Percentiles rank a stretch among this genome's conserved stretches.
phyloP scores from a whole-genome alignment of 352 stramenopile genomes.

The Thalassiosira hispida region DNA sequence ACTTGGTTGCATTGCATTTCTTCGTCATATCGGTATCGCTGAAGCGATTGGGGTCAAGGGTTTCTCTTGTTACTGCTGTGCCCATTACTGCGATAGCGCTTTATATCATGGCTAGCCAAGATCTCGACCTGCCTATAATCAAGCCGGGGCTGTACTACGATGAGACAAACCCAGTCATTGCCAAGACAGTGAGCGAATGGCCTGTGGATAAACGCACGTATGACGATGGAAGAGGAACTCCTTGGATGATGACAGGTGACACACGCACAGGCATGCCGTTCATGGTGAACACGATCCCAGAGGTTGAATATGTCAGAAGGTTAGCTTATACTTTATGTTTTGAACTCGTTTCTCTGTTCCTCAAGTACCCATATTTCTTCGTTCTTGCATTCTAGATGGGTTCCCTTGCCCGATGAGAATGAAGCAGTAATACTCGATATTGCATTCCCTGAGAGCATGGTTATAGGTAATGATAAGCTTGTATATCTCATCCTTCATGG shows the following conservation, averaged over 20 bases:
- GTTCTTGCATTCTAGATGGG: slow-evolving; percentile 48
- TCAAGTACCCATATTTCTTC: background rate
- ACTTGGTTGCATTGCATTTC: slow-evolving; percentile 31
- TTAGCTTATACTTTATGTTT: background rate
- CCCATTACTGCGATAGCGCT: slow-evolving; percentile 31
- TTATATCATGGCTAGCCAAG: slow-evolving; percentile 39
- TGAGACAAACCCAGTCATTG: slow-evolving; percentile 56
- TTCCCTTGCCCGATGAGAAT: slow-evolving; percentile 53
- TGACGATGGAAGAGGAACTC: slow-evolving; percentile 56
- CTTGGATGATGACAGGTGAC: slow-evolving; percentile 81
- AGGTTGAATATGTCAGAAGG: slow-evolving; percentile 37
- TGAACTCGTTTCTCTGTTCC: background rate
- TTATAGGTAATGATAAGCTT: slow-evolving; percentile 50
- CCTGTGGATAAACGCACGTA: slow-evolving; percentile 62
- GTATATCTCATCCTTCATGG: slow-evolving; percentile 87
- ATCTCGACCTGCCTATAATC: slow-evolving; percentile 48
- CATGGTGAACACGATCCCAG: slow-evolving; percentile 59
- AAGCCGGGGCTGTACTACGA: slow-evolving; percentile 71
- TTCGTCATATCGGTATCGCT: slow-evolving; percentile 32
- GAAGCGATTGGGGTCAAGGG: slow-evolving; percentile 33
- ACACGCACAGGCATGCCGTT: slow-evolving; percentile 78
- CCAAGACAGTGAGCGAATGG: slow-evolving; percentile 58
- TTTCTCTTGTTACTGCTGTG: slow-evolving; percentile 19
- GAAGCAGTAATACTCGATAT: slow-evolving; percentile 84
- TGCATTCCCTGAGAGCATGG: slow-evolving; percentile 61